Conservation (phyloP, 306 rosid species). For the Benincasa hispida region DNA sequence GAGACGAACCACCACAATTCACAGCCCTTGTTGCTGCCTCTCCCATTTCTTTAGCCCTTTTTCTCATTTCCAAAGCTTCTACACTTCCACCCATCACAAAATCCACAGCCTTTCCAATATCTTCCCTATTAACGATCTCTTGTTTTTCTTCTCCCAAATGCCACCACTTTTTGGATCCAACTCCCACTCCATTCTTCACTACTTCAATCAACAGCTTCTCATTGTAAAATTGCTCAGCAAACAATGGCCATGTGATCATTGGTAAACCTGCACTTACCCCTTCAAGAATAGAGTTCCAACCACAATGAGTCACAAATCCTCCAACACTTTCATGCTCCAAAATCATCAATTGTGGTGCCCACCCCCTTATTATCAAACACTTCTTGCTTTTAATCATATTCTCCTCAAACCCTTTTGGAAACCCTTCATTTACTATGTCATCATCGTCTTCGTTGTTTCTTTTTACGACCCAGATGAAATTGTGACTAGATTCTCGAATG, state of each 20-base stretch:
- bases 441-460: neutral
- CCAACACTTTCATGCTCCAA: neutral
- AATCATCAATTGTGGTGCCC: neutral
- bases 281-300: neutral
- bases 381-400: neutral
- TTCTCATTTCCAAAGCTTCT: neutral
- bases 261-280: neutral
- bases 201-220: neutral
- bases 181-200: neutral
- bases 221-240: neutral
- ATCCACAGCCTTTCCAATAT: neutral
- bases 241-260: neutral
- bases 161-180: neutral
- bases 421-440: neutral
- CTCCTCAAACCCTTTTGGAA: neutral
- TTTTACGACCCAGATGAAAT: slow-evolving; percentile 6
- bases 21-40: neutral
- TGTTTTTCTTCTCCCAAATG: neutral
- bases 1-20: neutral
- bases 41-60: neutral
- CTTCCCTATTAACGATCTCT: neutral
- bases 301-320: neutral
- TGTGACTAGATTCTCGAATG: neutral
- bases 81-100: neutral
- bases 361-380: neutral